Percentiles rank a stretch among this genome's conserved stretches.
phyloP scores from a whole-genome alignment of 352 stramenopile species.

The Globisporangium nunn region DNA sequence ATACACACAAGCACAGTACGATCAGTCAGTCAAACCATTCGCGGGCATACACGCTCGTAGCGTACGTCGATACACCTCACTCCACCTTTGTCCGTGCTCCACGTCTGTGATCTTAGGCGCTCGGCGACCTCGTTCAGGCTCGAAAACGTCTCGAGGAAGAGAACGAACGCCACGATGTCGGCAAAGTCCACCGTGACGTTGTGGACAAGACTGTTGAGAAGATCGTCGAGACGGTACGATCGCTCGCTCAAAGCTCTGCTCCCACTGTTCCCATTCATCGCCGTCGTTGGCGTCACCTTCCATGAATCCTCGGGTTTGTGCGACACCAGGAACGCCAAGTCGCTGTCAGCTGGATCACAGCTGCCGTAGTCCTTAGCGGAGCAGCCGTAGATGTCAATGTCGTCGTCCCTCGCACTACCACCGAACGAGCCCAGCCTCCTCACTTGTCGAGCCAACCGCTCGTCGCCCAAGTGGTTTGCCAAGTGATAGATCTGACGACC shows the following conservation, averaged over 20 bases:
- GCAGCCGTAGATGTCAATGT: slow-evolving; percentile 64
- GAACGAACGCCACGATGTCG: slow-evolving; percentile 56
- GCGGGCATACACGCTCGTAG: background rate
- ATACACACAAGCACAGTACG: background rate
- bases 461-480: slow-evolving; percentile 33
- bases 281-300: slow-evolving; percentile 2
- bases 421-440: slow-evolving; percentile 20
- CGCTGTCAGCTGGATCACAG: slow-evolving; percentile 18
- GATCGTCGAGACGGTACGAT: slow-evolving; percentile 20
- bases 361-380: slow-evolving; percentile 48
- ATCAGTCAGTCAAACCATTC: background rate
- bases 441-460: slow-evolving; percentile 23
- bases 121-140: slow-evolving; percentile 55
- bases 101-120: slow-evolving; percentile 36
- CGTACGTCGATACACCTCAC: background rate
- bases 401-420: slow-evolving; percentile 10
- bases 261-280: background rate
- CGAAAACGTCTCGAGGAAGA: slow-evolving; percentile 68
- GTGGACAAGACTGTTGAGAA: slow-evolving; percentile 27
- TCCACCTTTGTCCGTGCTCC: slow-evolving; percentile 40
- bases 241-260: slow-evolving; percentile 13
- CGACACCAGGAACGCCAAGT: slow-evolving; percentile 18
- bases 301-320: slow-evolving; percentile 24
- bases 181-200: slow-evolving; percentile 41
- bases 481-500: slow-evolving; percentile 53